Evolutionary conservation across 805 yeast species (phyloP), one percentile per base, ranked within the genome.

Genomic region (Maudiozyma bulderi): DNA sequence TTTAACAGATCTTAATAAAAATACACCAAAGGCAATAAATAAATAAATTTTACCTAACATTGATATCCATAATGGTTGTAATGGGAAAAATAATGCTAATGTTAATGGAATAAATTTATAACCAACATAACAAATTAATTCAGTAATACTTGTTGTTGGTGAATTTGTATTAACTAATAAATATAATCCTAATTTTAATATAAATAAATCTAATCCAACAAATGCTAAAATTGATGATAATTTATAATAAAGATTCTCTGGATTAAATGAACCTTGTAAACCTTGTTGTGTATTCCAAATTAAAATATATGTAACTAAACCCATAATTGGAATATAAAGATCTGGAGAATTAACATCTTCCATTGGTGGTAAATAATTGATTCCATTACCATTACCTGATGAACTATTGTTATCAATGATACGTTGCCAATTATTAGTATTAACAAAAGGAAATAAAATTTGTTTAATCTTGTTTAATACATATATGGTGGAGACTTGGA

Each of bases 311-410:
- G 98, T 88, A 45, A 88, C 78, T 58, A 85, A 78, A 1, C 96
- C 86, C 97, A 95, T 93, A 52, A 86, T 52, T 6, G 99, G 99
- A 48, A 93, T 86, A 67, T 93, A 93, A 72, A 93, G 76, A 65
- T 93, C 99, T 2, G 99, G 99, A 0, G 98, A 95, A 61, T 95
- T 93, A 50, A 84, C 74, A 64, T 93, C 99, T 52, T 85, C 86
- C 43, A 77, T 68, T 13, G 99, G 96, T 9, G 86, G 80, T 2
- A 87, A 47, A 46, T 59, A 64, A 4, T 51, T 38, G 8, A 52
- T 43, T 1, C 55, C 49, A 29, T 56, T 54, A 30, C 50, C 53
- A n/a, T 28, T 40, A 28, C 35, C 46, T 5, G 28, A 34, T 20
- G 14, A 13, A 28, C 48, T 11, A 40, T 52, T 54, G n/a, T 53